Percentiles rank a stretch among this genome's conserved stretches.
Conservation (phyloP, 768 basidiomycete species). For the Hypholoma sublateritium region DNA sequence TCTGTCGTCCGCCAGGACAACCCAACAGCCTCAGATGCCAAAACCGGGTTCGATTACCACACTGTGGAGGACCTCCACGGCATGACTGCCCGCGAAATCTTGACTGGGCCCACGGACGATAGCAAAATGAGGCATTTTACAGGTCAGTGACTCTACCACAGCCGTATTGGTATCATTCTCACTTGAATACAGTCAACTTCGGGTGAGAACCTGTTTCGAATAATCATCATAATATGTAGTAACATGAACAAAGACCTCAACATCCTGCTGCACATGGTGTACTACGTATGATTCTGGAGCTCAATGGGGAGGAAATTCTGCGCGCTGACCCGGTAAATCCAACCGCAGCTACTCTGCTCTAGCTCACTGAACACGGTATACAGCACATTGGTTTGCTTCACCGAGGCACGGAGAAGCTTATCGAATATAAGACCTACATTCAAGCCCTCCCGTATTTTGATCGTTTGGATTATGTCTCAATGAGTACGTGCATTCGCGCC, state of each 20-base stretch:
- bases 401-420: constrained; percentile 97
- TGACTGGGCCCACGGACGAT: constrained; percentile 76
- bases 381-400: constrained; percentile 95
- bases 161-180: constrained; percentile 2
- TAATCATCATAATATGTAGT: constrained; percentile 1
- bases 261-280: constrained; percentile 99
- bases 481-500: constrained; percentile 65
- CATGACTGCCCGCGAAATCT: constrained; percentile 74
- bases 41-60: constrained; percentile 63
- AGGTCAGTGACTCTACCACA: constrained; percentile 46
- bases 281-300: constrained; percentile 92
- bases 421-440: constrained; percentile 97
- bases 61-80: constrained; percentile 85
- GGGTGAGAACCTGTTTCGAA: constrained; percentile 52
- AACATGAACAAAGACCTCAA: constrained; percentile 64
- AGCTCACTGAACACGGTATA: constrained; percentile 6
- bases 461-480: constrained; percentile 97
- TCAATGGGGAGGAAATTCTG: constrained; percentile 95
- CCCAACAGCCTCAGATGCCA: constrained; percentile 28
- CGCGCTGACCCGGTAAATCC: constrained; percentile 76
- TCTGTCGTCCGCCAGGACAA: constrained; percentile 27
- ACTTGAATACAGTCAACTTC: constrained; percentile 74
- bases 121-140: constrained; percentile 92
- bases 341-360: neutral
- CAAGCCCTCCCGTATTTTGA: constrained; percentile 99